Conservation (phyloP, 164 flowering plant genomes). For the Paratinospora sagittata region DNA sequence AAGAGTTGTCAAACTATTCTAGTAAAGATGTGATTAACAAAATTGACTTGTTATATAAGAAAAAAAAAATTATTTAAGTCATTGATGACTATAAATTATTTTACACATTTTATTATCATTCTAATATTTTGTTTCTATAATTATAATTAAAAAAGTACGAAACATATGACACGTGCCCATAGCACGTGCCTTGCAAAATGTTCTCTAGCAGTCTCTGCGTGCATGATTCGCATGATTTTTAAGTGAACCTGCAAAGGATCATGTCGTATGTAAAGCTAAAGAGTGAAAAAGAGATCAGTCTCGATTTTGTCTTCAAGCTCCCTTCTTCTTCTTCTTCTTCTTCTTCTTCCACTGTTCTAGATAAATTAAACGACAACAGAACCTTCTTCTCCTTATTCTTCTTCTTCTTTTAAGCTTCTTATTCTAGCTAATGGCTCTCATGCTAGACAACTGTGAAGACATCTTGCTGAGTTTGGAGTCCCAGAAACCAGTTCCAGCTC, state of each 20-base stretch:
- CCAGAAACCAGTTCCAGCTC: constrained; percentile 85
- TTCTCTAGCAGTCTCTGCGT: background rate
- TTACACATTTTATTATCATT: too few species aligned
- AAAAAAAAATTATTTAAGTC: too few species aligned
- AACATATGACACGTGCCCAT: background rate
- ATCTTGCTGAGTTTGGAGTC: constrained; percentile 67
- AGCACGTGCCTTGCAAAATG: background rate
- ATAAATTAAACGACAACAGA: background rate
- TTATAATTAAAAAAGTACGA: background rate
- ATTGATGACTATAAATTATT: too few species aligned
- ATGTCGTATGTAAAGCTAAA: constrained; percentile 12
- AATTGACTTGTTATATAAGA: too few species aligned
- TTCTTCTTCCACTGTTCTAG: constrained; percentile 10
- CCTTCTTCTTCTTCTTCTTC: constrained; percentile 31
- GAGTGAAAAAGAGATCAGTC: constrained; percentile 38
- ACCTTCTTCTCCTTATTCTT: background rate
- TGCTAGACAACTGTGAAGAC: constrained; percentile 65
- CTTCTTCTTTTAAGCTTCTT: background rate
- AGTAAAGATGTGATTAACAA: too few species aligned
- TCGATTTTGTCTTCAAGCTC: constrained; percentile 92
- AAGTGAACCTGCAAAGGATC: background rate
- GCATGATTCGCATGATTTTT: background rate
- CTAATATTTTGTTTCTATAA: background rate
- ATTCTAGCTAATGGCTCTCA: constrained; percentile 71
- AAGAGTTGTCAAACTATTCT: too few species aligned